phyloP scores from a whole-genome alignment of 768 basidiomycete genomes.

The Boletus subparvulus region DNA sequence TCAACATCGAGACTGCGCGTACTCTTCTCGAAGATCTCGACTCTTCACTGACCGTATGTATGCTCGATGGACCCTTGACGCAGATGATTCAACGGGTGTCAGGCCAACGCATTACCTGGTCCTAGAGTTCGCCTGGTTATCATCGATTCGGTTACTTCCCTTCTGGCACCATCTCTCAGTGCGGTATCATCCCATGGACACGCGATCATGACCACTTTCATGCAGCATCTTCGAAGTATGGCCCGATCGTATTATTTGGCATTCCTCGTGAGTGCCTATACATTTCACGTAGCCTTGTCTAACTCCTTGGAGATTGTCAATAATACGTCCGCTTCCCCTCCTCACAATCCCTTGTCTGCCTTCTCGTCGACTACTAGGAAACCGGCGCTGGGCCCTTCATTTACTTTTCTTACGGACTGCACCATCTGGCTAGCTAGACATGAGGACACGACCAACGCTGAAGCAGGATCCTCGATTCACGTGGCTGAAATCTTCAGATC shows the following conservation, averaged over 20 bases:
- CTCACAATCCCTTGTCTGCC: constrained; percentile 34
- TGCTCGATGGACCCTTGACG: neutral
- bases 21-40: constrained; percentile 48
- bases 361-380: constrained; percentile 47
- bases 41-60: constrained; percentile 28
- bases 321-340: constrained; percentile 40
- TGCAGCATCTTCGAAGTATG: constrained; percentile 58
- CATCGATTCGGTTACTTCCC: constrained; percentile 63
- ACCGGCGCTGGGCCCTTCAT: constrained; percentile 75
- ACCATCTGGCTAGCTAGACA: constrained; percentile 64
- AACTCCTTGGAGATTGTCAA: constrained; percentile 55
- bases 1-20: constrained; percentile 56
- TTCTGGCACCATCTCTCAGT: constrained; percentile 63
- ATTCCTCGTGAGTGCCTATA: constrained; percentile 49
- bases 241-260: constrained; percentile 45
- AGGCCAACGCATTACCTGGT: constrained; percentile 10
- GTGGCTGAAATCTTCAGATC: constrained; percentile 45
- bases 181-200: constrained; percentile 73
- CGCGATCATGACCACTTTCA: constrained; percentile 68
- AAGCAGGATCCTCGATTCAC: constrained; percentile 27
- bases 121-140: constrained; percentile 48
- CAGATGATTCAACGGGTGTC: neutral
- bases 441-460: constrained; percentile 7
- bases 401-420: constrained; percentile 68
- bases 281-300: neutral